A percentile compares a stretch with the other conserved stretches of the same genome.
Conservation (phyloP, 371 early-diverging fungal species). For the Mortierella sp. region DNA sequence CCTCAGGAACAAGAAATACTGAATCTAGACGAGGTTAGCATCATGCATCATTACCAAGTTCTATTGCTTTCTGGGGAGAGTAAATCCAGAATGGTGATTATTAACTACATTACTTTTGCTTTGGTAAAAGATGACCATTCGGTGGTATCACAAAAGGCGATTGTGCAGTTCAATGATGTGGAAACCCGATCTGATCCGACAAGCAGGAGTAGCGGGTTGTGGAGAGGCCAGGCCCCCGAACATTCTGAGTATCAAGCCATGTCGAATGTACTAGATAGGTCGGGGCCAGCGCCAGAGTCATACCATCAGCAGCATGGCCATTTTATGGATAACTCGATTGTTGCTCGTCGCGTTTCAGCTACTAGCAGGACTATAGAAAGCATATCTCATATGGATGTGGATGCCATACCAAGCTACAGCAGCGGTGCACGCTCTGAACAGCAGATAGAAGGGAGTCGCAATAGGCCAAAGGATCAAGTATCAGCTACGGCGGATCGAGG, state of each 20-base stretch:
- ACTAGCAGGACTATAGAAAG: conserved; percentile 19
- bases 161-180: background rate
- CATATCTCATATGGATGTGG: conserved; percentile 20
- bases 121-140: background rate
- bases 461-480: conserved; percentile 6
- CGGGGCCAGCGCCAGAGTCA: conserved; percentile 9
- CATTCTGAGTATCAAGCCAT: conserved; percentile 5
- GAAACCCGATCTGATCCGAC: conserved; percentile 3
- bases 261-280: conserved; percentile 3
- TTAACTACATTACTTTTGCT: background rate
- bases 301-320: conserved; percentile 9
- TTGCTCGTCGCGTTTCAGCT: conserved; percentile 13
- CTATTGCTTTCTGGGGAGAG: background rate
- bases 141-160: background rate
- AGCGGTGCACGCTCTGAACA: background rate
- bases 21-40: conserved; percentile 21
- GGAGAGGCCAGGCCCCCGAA: conserved; percentile 12
- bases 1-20: conserved; percentile 22
- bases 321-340: background rate
- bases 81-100: background rate
- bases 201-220: background rate
- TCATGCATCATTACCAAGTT: background rate
- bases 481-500: background rate
- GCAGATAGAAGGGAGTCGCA: conserved; percentile 7
- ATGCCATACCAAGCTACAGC: conserved; percentile 1